phyloP scores from a whole-genome alignment of 169 alveolate species.

The Plasmodium falciparum region DNA sequence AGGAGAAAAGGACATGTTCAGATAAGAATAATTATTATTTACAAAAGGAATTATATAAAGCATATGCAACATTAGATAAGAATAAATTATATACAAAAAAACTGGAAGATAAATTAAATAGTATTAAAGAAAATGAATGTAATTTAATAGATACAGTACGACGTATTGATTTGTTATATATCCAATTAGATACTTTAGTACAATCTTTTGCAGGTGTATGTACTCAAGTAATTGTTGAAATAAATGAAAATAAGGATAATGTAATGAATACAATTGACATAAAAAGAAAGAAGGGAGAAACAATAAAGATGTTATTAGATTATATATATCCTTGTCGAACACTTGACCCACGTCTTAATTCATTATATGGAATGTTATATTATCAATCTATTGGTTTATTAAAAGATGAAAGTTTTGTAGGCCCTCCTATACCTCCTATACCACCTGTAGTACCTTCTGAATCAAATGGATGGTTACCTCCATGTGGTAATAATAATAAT shows the following conservation, averaged over 20 bases:
- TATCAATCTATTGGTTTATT: constrained; percentile 66
- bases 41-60: constrained; percentile 83
- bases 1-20: constrained; percentile 84
- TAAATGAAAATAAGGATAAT: neutral
- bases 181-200: constrained; percentile 88
- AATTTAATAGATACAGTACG: constrained; percentile 88
- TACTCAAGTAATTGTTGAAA: constrained; percentile 86
- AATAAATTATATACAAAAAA: constrained; percentile 74
- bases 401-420: constrained; percentile 36
- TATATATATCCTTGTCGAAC: constrained; percentile 91
- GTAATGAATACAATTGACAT: constrained; percentile 16
- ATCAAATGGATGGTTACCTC: constrained; percentile 68
- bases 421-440: constrained; percentile 75
- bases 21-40: constrained; percentile 86
- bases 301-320: constrained; percentile 85
- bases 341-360: constrained; percentile 87
- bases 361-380: constrained; percentile 89
- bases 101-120: constrained; percentile 82
- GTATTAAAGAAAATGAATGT: constrained; percentile 87
- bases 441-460: constrained; percentile 74
- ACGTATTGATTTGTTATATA: constrained; percentile 88
- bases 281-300: constrained; percentile 73
- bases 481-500: constrained; percentile 20
- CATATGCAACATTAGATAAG: constrained; percentile 81
- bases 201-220: constrained; percentile 92